Percentiles rank a stretch among this genome's conserved stretches.
These are phyloP conservation scores for Trichothecium roseum DNA, from an alignment of 2,329 filamentous ascomycete species.

Conservation along the genomic window DNA sequence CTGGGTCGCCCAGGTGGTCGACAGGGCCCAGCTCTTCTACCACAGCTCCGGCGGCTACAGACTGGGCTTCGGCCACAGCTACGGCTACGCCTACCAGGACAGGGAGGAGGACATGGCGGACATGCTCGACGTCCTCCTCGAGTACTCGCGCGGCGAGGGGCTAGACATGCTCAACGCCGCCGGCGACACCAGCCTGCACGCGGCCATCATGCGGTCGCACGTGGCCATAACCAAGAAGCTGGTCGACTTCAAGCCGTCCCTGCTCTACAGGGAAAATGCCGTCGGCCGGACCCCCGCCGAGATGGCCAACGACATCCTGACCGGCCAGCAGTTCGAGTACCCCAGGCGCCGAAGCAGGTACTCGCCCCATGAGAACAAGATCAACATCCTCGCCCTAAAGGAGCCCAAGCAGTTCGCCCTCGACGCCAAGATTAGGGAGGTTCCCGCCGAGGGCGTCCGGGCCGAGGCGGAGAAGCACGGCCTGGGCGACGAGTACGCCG, in stretches of 20 bases:
- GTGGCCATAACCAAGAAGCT: conserved; percentile 30
- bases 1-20: conserved; percentile 33
- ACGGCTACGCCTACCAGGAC: conserved; percentile 11
- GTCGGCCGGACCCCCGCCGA: conserved; percentile 66
- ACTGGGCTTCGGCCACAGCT: conserved; percentile 3
- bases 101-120: conserved; percentile 20
- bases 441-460: conserved; percentile 7
- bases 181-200: conserved; percentile 57
- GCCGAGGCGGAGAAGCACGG: conserved; percentile 12
- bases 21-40: conserved; percentile 8
- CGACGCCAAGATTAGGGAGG: conserved; percentile 8
- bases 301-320: conserved; percentile 46
- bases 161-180: conserved; percentile 50
- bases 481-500: conserved; percentile 17
- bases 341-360: conserved; percentile 5
- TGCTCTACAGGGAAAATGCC: conserved; percentile 63
- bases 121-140: conserved; percentile 38
- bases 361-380: conserved; percentile 1
- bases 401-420: conserved; percentile 7
- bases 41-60: too few species aligned
- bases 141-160: conserved; percentile 44
- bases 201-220: conserved; percentile 30
- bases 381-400: conserved; percentile 1
- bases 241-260: conserved; percentile 43
- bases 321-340: conserved; percentile 24